phyloP scores from a whole-genome alignment of 306 rosid species.

The Cucurbita argyrosperma region DNA sequence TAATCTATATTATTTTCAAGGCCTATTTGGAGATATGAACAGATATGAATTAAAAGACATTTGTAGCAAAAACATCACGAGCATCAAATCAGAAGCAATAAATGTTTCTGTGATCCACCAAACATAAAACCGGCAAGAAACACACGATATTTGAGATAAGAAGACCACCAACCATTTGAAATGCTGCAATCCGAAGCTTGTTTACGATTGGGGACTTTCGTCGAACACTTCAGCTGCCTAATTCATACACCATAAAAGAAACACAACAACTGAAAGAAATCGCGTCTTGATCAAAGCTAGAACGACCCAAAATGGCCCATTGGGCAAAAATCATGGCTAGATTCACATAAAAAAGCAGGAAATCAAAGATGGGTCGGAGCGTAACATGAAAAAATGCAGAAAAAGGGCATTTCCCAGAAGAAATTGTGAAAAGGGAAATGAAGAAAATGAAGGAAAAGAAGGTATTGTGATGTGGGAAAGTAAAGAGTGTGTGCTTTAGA shows the following conservation, averaged over 20 bases:
- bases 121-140: neutral
- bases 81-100: neutral
- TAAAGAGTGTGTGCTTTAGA: slow-evolving; percentile 10
- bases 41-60: neutral
- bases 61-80: neutral
- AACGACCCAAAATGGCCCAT: slow-evolving; percentile 5
- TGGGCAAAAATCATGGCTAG: slow-evolving; percentile 1
- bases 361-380: slow-evolving; percentile 9
- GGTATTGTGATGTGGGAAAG: slow-evolving; percentile 10
- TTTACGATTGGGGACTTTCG: neutral
- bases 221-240: slow-evolving; percentile 20
- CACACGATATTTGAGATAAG: neutral
- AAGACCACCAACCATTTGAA: slow-evolving; percentile 35
- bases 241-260: slow-evolving; percentile 10
- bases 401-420: neutral
- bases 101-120: neutral
- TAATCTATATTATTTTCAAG: neutral
- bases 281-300: neutral
- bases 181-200: slow-evolving; percentile 17
- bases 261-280: neutral
- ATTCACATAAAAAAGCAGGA: neutral
- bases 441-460: neutral
- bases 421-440: slow-evolving; percentile 3
- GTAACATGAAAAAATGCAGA: neutral
- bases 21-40: neutral